These are phyloP conservation scores for Exidia glandulosa DNA, from an alignment of 768 basidiomycete species.

Conservation along the genomic window DNA sequence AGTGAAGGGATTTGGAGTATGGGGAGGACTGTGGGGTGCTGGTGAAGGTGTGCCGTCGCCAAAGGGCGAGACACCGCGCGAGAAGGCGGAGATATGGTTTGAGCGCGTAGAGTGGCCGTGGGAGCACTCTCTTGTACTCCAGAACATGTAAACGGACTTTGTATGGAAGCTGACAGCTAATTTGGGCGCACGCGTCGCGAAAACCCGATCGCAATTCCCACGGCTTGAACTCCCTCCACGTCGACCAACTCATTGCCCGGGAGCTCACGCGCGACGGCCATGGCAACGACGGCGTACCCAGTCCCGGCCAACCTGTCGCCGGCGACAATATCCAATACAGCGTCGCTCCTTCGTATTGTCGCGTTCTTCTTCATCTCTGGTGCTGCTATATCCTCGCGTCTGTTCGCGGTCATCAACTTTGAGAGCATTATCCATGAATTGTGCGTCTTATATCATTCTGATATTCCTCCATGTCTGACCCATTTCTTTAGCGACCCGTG, in stretches of 20 bases:
- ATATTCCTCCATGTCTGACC: conserved; percentile 5
- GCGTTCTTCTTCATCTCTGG: conserved; percentile 85
- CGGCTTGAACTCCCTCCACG: not conserved
- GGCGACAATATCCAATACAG: conserved; percentile 71
- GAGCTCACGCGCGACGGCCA: not conserved
- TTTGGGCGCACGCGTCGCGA: not conserved
- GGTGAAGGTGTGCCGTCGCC: not conserved
- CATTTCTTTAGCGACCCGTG: conserved; percentile 68
- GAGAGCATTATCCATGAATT: conserved; percentile 99
- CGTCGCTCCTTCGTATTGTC: conserved; percentile 81
- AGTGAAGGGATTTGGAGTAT: not conserved
- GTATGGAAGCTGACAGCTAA: not conserved
- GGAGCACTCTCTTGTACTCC: not conserved
- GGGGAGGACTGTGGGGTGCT: not conserved
- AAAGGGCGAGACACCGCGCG: not conserved
- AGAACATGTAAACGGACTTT: too few species aligned
- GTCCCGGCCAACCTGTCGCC: conserved; percentile 26
- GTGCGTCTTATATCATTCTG: conserved; percentile 36
- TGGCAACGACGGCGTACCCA: conserved; percentile 6
- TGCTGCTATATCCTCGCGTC: conserved; percentile 88
- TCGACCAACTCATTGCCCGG: not conserved
- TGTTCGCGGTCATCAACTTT: conserved; percentile 96
- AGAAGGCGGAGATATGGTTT: not conserved
- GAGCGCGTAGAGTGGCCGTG: not conserved
- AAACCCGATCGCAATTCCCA: not conserved